Base-by-base conservation (phyloP, 306 rosid genomes). In the Quercus rubra region DNA sequence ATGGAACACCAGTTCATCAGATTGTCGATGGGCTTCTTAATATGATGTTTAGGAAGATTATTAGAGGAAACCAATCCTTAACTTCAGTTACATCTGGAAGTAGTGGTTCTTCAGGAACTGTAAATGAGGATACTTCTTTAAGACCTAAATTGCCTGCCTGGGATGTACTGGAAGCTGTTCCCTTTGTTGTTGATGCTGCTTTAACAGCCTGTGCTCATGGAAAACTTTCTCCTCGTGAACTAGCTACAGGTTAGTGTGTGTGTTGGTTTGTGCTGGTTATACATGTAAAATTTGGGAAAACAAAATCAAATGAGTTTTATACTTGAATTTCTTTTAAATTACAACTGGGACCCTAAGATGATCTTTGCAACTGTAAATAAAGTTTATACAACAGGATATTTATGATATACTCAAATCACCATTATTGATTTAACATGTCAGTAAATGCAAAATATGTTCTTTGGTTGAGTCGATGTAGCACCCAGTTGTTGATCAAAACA, bases 131-230 rank as follows among this genome's bases (percentile, higher is more conserved):
- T 81, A 67, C 77, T 75, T 79, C 83, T 77, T 23, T 78, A 55
- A 90, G 97, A 82, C 96, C 99, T 77, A 90, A 86, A 83, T 89
- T 95, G 84, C 99, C 98, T 33, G 98, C 99, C 71, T 95, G 99
- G 99, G 99, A 95, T 88, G 90, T 93, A 79, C 88, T 95, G 81
- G 97, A 90, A 87, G 98, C 96, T 73, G 87, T 90, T 83, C 99
- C 99, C 74, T 95, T 90, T 76, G 97, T 93, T 75, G 94, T 93
- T 86, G 99, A 95, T 88, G 97, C 99, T 74, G 99, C 99, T 84
- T 82, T 95, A 71, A 95, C 96, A 62, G 98, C 99, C 73, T 95
- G 99, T 85, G 93, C 97, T 79, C 99, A 95, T 81, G 98, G 97
- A 84, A 88, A 88, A 77, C 86, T 95, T 55, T 95, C 98, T 76